phyloP scores from a whole-genome alignment of 345 rosid species.

The Diplotaxis tenuifolia region DNA sequence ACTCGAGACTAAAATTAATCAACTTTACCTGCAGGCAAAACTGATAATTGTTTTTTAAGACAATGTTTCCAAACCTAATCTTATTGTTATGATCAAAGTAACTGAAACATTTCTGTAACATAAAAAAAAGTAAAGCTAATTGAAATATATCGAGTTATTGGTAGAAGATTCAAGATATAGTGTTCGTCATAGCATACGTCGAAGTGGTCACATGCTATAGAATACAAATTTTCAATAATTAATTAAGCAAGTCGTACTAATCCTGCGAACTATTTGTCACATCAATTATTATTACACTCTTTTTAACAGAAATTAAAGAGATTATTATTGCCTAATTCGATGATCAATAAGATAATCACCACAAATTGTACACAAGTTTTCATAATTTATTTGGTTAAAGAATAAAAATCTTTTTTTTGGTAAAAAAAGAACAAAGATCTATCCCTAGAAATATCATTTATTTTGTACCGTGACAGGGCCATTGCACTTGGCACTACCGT shows the following conservation, averaged over 20 bases:
- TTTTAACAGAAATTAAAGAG: not conserved
- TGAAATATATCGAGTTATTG: slow-evolving; percentile 15
- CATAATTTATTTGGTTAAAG: not conserved
- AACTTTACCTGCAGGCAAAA: not conserved
- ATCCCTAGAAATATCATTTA: not conserved
- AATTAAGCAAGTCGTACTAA: slow-evolving; percentile 4
- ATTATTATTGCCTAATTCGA: slow-evolving; percentile 17
- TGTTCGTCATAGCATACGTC: slow-evolving; percentile 25
- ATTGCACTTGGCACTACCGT: slow-evolving; percentile 30
- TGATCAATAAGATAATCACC: slow-evolving; percentile 7
- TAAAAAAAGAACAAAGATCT: not conserved
- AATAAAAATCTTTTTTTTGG: not conserved
- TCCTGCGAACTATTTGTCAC: slow-evolving; percentile 20
- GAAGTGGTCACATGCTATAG: slow-evolving; percentile 24
- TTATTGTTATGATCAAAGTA: slow-evolving; percentile 14
- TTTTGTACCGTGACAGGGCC: slow-evolving; percentile 17
- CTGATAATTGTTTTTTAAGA: not conserved
- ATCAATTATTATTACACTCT: slow-evolving; percentile 24
- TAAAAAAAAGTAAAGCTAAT: not conserved
- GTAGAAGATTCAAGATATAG: slow-evolving; percentile 21
- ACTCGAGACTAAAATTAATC: not conserved
- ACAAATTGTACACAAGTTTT: not conserved
- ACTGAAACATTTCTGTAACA: slow-evolving; percentile 5
- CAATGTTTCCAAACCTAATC: not conserved
- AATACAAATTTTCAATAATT: slow-evolving; percentile 3